phyloP scores from a whole-genome alignment of 176 grass and related monocot genomes.

The Lolium perenne region DNA sequence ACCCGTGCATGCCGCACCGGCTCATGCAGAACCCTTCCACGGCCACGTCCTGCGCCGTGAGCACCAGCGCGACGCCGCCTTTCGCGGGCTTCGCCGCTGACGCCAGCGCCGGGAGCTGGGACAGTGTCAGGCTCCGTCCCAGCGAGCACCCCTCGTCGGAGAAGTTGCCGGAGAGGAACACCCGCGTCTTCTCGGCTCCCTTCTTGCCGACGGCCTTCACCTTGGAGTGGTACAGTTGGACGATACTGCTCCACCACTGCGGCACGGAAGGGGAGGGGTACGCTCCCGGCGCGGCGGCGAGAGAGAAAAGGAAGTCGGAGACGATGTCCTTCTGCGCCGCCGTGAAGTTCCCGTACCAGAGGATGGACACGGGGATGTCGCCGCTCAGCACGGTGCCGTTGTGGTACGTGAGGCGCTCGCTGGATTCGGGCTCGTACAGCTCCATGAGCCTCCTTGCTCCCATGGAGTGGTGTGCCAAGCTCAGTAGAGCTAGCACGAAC shows the following conservation, averaged over 20 bases:
- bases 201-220: conserved; percentile 4
- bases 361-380: conserved; percentile 57
- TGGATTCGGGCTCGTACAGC: conserved; percentile 41
- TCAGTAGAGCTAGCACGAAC: conserved; percentile 28
- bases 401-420: conserved; percentile 65
- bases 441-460: conserved; percentile 47
- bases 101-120: conserved; percentile 51
- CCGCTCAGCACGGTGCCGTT: conserved; percentile 63
- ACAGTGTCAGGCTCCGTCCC: conserved; percentile 43
- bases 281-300: conserved; percentile 17
- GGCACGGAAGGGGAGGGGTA: conserved; percentile 47
- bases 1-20: conserved; percentile 54
- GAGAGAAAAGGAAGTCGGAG: conserved; percentile 74
- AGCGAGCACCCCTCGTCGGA: conserved; percentile 53
- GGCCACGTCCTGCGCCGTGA: conserved; percentile 63
- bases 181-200: conserved; percentile 19
- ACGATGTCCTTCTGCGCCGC: conserved; percentile 64
- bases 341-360: conserved; percentile 76
- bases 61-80: conserved; percentile 56
- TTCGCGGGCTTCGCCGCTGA: neutral
- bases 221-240: conserved; percentile 49
- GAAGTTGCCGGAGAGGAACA: conserved; percentile 44
- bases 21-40: conserved; percentile 66
- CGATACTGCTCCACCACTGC: conserved; percentile 68
- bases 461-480: neutral